These are phyloP conservation scores for Candida tallmaniae DNA, from an alignment of 805 yeast genomes.

Conservation along the genomic window DNA sequence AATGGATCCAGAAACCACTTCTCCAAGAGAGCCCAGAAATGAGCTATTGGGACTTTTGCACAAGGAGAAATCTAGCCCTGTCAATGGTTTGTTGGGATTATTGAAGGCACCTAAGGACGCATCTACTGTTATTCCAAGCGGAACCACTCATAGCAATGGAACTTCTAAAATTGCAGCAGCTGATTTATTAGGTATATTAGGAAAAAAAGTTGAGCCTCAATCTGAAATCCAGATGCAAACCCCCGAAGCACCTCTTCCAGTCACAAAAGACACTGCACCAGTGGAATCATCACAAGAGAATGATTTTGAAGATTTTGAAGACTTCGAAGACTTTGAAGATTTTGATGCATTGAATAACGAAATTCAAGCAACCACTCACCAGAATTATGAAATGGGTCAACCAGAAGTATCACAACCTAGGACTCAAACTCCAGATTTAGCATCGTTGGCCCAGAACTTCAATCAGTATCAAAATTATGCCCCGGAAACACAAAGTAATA, in stretches of 20 bases:
- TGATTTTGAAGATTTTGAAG: conserved; percentile 21
- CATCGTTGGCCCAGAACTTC: not conserved
- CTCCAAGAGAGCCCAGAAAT: not conserved
- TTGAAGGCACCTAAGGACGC: conserved; percentile 7
- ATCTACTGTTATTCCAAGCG: not conserved
- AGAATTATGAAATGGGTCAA: conserved; percentile 1
- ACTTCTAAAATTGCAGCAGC: not conserved
- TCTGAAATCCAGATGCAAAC: not conserved
- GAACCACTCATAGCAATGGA: not conserved
- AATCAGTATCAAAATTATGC: not conserved
- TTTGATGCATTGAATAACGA: conserved; percentile 24
- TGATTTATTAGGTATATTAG: not conserved
- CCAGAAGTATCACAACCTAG: too few relatives aligned
- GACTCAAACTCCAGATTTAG: not conserved
- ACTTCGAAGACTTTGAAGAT: conserved; percentile 27
- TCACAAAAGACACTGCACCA: not conserved
- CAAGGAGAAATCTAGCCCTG: conserved; percentile 3
- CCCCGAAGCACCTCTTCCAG: not conserved
- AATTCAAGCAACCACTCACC: conserved; percentile 9
- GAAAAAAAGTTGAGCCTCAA: not conserved
- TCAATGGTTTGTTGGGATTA: conserved; percentile 14
- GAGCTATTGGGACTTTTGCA: not conserved
- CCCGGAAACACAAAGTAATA: not conserved
- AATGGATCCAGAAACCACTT: not conserved
- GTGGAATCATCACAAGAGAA: conserved; percentile 6